These are phyloP conservation scores for Lecanosticta acicola DNA, from an alignment of 2,329 filamentous ascomycete genomes.

Conservation along the genomic window DNA sequence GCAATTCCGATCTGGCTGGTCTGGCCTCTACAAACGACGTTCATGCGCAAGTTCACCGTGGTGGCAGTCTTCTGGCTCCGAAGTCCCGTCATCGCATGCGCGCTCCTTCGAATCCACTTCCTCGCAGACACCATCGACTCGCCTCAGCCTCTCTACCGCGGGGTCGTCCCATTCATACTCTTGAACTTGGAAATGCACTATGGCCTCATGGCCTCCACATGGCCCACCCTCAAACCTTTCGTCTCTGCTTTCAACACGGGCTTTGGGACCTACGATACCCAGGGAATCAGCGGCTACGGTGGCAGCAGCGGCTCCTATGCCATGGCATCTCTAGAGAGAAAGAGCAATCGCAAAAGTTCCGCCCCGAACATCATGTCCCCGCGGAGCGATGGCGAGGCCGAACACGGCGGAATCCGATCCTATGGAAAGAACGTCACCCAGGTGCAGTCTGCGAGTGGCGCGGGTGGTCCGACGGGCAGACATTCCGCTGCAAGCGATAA, in stretches of 20 bases:
- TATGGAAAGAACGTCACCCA: constrained; percentile 17
- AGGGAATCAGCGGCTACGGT: constrained; percentile 17
- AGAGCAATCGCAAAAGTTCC: constrained; percentile 6
- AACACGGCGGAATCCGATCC: background rate
- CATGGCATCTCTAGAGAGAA: constrained; percentile 13
- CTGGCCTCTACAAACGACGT: constrained; percentile 18
- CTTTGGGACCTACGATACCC: constrained; percentile 21
- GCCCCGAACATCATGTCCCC: constrained; percentile 4
- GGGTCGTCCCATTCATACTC: constrained; percentile 20
- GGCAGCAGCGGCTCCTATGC: constrained; percentile 18
- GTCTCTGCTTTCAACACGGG: constrained; percentile 23
- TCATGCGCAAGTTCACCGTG: constrained; percentile 17
- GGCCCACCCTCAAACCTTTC: constrained; percentile 23
- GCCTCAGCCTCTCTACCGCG: constrained; percentile 13
- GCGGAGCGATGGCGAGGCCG: constrained; percentile 5
- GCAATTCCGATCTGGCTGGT: constrained; percentile 23
- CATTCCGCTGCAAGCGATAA: constrained; percentile 15
- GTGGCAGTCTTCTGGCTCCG: constrained; percentile 21
- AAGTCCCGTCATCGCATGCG: constrained; percentile 16
- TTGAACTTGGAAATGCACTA: constrained; percentile 25
- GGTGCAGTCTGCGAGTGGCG: constrained; percentile 3
- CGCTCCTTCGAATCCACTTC: constrained; percentile 16
- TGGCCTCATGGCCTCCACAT: constrained; percentile 22
- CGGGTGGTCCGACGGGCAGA: constrained; percentile 1
- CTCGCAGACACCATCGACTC: constrained; percentile 11